Evolutionary conservation across 2,329 filamentous ascomycete genomes (phyloP).

Genomic region (Botrytis fragariae): DNA sequence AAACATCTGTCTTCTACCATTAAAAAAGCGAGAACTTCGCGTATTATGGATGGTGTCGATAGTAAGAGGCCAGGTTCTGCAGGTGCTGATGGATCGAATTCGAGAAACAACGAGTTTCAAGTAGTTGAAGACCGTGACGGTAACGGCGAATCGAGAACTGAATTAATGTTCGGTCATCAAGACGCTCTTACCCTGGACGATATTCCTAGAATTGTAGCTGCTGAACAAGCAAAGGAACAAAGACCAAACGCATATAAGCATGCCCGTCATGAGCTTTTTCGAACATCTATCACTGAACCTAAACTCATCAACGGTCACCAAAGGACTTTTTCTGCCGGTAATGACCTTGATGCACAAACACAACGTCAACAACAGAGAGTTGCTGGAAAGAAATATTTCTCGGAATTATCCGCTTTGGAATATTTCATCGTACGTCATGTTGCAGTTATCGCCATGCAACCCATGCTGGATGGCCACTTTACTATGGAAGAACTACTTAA

Average conservation of each 20-base stretch:
- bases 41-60: constrained; percentile 86
- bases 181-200: constrained; percentile 94
- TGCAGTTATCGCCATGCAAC: constrained; percentile 92
- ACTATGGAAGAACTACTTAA: constrained; percentile 89
- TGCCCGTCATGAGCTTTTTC: constrained; percentile 66
- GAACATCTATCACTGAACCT: constrained; percentile 55
- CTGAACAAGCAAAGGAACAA: constrained; percentile 91
- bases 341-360: constrained; percentile 48
- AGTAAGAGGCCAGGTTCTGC: constrained; percentile 69
- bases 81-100: constrained; percentile 57
- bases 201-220: constrained; percentile 91
- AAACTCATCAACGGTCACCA: constrained; percentile 68
- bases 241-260: constrained; percentile 76
- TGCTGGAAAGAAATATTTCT: constrained; percentile 78
- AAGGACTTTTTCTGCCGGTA: constrained; percentile 59
- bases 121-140: constrained; percentile 77
- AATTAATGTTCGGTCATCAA: constrained; percentile 83
- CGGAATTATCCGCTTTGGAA: constrained; percentile 88
- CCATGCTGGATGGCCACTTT: constrained; percentile 84
- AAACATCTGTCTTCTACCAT: constrained; percentile 92
- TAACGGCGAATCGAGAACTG: constrained; percentile 67
- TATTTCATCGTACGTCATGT: constrained; percentile 97
- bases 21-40: constrained; percentile 83
- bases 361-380: constrained; percentile 48
- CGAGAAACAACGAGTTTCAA: constrained; percentile 60